phyloP scores from a whole-genome alignment of 257 asterid genomes.

The Lavandula angustifolia region DNA sequence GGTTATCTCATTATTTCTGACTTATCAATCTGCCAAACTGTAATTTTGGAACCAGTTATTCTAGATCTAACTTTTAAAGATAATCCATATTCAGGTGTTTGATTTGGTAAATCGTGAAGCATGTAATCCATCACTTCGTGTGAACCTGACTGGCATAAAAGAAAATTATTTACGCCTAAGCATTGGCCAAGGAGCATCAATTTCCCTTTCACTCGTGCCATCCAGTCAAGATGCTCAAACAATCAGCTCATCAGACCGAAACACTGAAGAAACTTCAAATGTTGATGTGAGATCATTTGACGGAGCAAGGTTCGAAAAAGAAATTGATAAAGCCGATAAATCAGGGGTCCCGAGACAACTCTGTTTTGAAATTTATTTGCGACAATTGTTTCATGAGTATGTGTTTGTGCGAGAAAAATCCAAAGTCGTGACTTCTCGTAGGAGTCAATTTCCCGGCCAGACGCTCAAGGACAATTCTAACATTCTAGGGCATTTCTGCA shows the following conservation, averaged over 20 bases:
- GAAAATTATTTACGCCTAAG: constrained; percentile 74
- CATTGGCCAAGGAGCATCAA: constrained; percentile 78
- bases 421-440: constrained; percentile 47
- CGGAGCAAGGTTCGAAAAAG: constrained; percentile 46
- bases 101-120: constrained; percentile 95
- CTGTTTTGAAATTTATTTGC: constrained; percentile 78
- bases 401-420: constrained; percentile 79
- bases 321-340: constrained; percentile 41
- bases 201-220: constrained; percentile 73
- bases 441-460: constrained; percentile 55
- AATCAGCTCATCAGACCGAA: constrained; percentile 34
- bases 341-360: constrained; percentile 61
- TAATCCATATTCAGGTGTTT: constrained; percentile 60
- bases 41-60: not conserved
- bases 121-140: constrained; percentile 63
- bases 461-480: constrained; percentile 60
- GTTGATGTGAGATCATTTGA: constrained; percentile 42
- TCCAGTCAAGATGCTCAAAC: constrained; percentile 53
- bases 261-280: constrained; percentile 40
- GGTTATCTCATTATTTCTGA: not conserved
- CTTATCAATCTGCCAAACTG: constrained; percentile 3
- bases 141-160: constrained; percentile 76
- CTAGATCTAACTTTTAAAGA: constrained; percentile 18
- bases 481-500: constrained; percentile 84
- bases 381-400: constrained; percentile 84